Conservation (phyloP, 805 yeast species). For the Wickerhamomyces subpelliculosus region DNA sequence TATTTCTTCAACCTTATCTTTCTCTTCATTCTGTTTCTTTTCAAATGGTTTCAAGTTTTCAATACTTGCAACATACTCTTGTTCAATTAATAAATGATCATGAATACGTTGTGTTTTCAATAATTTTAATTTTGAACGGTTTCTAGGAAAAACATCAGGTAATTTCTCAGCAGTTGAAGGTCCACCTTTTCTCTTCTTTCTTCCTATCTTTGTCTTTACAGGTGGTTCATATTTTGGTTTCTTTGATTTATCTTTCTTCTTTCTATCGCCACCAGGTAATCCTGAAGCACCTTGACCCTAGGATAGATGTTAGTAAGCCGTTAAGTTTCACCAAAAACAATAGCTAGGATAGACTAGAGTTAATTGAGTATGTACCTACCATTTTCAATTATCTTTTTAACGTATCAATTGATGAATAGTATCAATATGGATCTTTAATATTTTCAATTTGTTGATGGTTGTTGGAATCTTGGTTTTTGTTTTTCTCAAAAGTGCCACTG, state of each 20-base stretch:
- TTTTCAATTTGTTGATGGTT: too few relatives aligned
- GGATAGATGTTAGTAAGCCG: neutral
- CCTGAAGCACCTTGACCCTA: conserved; percentile 54
- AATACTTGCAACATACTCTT: conserved; percentile 91
- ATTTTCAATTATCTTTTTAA: neutral
- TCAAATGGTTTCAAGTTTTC: conserved; percentile 94
- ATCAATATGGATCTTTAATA: neutral
- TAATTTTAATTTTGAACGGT: conserved; percentile 87
- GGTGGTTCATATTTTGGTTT: conserved; percentile 99
- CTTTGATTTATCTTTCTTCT: conserved; percentile 64
- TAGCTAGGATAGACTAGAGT: too few relatives aligned
- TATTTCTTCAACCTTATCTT: conserved; percentile 89
- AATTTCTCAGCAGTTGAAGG: conserved; percentile 80
- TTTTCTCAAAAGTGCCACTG: too few relatives aligned
- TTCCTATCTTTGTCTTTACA: conserved; percentile 88
- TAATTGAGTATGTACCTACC: neutral
- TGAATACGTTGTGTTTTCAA: conserved; percentile 93
- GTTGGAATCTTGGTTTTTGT: too few relatives aligned
- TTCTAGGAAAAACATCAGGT: conserved; percentile 85
- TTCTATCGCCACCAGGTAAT: conserved; percentile 39
- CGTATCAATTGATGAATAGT: neutral
- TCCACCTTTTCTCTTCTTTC: conserved; percentile 85
- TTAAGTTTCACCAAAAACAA: too few relatives aligned
- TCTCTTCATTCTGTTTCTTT: conserved; percentile 92
- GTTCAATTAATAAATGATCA: conserved; percentile 91